Base-by-base conservation (phyloP, 805 yeast genomes). In the Suhomyces pyralidae region DNA sequence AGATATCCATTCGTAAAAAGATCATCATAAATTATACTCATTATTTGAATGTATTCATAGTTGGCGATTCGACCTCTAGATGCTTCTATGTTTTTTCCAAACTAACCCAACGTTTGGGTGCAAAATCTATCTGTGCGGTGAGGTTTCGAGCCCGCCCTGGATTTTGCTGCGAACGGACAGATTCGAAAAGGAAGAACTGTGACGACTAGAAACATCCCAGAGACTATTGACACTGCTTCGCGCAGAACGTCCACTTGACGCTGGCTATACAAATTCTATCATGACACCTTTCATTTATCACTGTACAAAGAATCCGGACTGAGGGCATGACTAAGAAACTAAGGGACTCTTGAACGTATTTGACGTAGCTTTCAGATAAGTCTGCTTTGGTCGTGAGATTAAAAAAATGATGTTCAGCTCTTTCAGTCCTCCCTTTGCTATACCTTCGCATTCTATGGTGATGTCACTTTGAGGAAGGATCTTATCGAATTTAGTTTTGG, bases 371-470 rank as follows among this genome's bases (percentile, higher is more conserved):
- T 8, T 59, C 61, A 2, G 53, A 43, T 14, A 55, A 26, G 22
- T 56, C 62, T 22, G 49, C 53, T 12, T 55, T 46, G 50, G 7
- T 68, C 72, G 56, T 65, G 79, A 61, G 57, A 82, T 64, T 90
- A 90, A 55, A 20, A 90, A 68, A 4, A 83, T 75, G 28, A 90
- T 70, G 32, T 79, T 79, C 47, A 88, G 87, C 49, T 81, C 82
- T 15, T 80, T 81, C 70, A 90, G 82, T 1, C 91, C 90, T 40
- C 90, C 76, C 60, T 88, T 88, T 0, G 96, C 96, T 51, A 76
- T 71, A 2, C 88, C 71, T 56, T 84, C 85, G 56, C 86, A 75
- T 22, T 79, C 78, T 45, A 86, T 72, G 3, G 66, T 67, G 40
- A 83, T 71, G 17, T 77, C 77, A 8, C 69, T 59, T 4, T 61